Conservation (phyloP, 2,329 filamentous ascomycete genomes). For the Fusarium coffeatum region DNA sequence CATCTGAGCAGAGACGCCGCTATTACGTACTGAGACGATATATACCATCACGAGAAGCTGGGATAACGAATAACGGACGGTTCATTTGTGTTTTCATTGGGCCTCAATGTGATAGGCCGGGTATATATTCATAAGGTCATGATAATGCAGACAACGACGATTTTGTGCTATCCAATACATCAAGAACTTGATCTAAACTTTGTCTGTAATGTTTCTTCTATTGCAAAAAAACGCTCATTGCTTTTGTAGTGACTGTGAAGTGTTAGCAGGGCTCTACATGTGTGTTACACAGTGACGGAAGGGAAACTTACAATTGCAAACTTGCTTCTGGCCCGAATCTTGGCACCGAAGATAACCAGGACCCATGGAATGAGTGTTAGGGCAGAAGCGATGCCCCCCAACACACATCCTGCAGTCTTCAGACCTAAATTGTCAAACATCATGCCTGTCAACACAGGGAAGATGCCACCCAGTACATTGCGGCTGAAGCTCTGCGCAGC, state of each 20-base stretch:
- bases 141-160: not conserved
- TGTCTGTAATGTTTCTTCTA: not conserved
- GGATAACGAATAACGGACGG: not conserved
- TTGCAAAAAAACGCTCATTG: not conserved
- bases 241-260: constrained; percentile 39
- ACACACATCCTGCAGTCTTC: constrained; percentile 75
- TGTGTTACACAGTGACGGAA: accelerated
- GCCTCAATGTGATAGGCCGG: not conserved
- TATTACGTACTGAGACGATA: constrained; percentile 6
- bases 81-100: constrained; percentile 1
- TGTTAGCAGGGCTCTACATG: not conserved
- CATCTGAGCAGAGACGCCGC: constrained; percentile 19
- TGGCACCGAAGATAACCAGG: constrained; percentile 80
- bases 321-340: constrained; percentile 79
- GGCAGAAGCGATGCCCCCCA: constrained; percentile 76
- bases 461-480: constrained; percentile 83
- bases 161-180: not conserved
- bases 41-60: not conserved
- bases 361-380: constrained; percentile 90
- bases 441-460: constrained; percentile 79
- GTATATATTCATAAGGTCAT: constrained; percentile 7
- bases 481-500: constrained; percentile 89
- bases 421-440: constrained; percentile 81
- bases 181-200: not conserved
- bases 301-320: constrained; percentile 72